phyloP scores from a whole-genome alignment of 2,329 filamentous ascomycete species.

The Phaeosphaeriaceae sp. region DNA sequence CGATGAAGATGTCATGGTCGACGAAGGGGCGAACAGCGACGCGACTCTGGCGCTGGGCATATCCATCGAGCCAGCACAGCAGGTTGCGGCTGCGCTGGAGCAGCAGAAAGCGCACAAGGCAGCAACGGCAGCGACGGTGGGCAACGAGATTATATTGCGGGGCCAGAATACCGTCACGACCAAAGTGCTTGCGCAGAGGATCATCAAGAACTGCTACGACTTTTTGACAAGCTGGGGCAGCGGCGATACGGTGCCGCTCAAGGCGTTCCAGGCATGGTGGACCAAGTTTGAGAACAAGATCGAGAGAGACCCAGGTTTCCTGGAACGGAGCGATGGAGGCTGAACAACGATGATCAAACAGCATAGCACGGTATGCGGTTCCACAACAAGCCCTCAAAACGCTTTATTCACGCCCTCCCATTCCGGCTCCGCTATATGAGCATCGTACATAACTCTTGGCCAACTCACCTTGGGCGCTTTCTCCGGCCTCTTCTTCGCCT shows the following conservation, averaged over 20 bases:
- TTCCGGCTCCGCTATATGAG: constrained; percentile 33
- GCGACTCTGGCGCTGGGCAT: constrained; percentile 74
- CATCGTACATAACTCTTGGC: constrained; percentile 40
- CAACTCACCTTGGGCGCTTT: constrained; percentile 52
- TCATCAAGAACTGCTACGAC: constrained; percentile 97
- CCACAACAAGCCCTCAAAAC: constrained; percentile 21
- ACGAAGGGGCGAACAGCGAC: constrained; percentile 42
- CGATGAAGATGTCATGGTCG: constrained; percentile 58
- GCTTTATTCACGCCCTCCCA: constrained; percentile 41
- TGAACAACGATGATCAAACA: constrained; percentile 24
- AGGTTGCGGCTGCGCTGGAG: constrained; percentile 74
- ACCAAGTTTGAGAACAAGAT: constrained; percentile 90
- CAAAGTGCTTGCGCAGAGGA: constrained; percentile 83
- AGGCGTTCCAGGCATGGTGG: constrained; percentile 98
- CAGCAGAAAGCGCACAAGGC: constrained; percentile 59
- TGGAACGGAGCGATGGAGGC: constrained; percentile 72
- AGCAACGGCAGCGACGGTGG: constrained; percentile 27
- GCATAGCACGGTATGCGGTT: not conserved
- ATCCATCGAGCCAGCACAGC: constrained; percentile 76
- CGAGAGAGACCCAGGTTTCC: constrained; percentile 83
- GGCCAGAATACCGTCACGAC: constrained; percentile 63
- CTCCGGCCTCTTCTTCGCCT: constrained; percentile 44
- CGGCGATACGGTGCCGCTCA: constrained; percentile 85
- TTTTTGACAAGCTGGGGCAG: constrained; percentile 89
- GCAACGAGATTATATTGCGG: constrained; percentile 46